Base-by-base conservation (phyloP, 495 filamentous ascomycete genomes). In the Tuber brumale region DNA sequence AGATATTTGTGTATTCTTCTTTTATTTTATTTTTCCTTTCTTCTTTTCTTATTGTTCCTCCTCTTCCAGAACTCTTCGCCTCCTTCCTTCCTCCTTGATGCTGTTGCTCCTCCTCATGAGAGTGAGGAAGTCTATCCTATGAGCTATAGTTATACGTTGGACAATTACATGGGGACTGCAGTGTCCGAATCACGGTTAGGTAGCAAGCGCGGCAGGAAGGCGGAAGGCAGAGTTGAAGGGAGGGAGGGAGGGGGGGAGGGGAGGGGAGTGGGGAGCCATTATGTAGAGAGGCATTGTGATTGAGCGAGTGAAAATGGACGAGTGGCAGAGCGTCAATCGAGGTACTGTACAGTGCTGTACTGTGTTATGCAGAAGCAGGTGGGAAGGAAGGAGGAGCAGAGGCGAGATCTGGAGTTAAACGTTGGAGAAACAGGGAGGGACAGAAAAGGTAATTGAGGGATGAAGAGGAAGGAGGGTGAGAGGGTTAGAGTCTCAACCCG, bases 331-430 rank as follows among this genome's bases (percentile, higher is more conserved):
- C n/a, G 27, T 66, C n/a, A 66, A 66, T 66, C 57, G 57, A 66
- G 27, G 27, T 18, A 27, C 57, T 66, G 57, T 18, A 46, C 44
- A 45, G 14, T 19, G 4, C 44, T 46, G 44, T 46, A 35, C n/a
- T 16, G 27, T 35, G 57, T 35, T 66, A 66, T 66, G 57, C 57
- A 66, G 57, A 66, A 66, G 57, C 27, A 66, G 57, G 57, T 35
- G 57, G 27, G 57, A 12, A 27, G 16, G 51, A n/a, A 61, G 44
- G 44, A 43, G 51, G n/a, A 61, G 57, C 57, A 66, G 57, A 66
- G 57, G 57, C 57, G 27, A 66, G 57, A 66, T 66, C 57, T 66
- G 9, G 57, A 61, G n/a, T 66, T 66, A 27, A 35, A 66, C 57
- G 27, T 66, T 66, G 14, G 57, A 35, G 57, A 66, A 35, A 35